A percentile compares a stretch with the other conserved stretches of the same genome.
These are phyloP conservation scores for Kwoniella heveanensis DNA, from an alignment of 768 basidiomycete species.

Conservation along the genomic window DNA sequence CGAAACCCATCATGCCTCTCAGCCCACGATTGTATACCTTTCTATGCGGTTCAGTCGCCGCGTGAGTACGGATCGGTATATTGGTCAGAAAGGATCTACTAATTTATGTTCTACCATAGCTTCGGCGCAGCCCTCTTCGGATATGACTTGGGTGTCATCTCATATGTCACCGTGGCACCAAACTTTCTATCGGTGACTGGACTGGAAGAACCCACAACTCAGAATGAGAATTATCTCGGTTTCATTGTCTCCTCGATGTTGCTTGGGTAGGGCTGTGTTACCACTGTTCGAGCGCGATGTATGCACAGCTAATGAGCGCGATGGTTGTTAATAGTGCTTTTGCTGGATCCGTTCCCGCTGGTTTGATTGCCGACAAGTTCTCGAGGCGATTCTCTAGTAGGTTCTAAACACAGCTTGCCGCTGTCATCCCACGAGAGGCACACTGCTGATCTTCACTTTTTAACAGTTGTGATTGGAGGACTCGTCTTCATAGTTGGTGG, in stretches of 20 bases:
- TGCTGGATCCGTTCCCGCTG: constrained; percentile 38
- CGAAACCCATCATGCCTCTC: too few relatives aligned
- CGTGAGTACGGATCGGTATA: constrained; percentile 34
- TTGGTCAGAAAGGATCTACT: too few relatives aligned
- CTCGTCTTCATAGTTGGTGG: constrained; percentile 35
- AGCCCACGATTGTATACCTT: constrained; percentile 34
- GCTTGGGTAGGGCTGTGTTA: constrained; percentile 35
- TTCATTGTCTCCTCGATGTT: constrained; percentile 49
- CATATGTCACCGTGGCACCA: constrained; percentile 40
- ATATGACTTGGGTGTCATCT: constrained; percentile 49
- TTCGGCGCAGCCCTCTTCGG: constrained; percentile 37
- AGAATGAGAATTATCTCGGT: constrained; percentile 33
- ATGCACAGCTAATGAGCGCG: too few relatives aligned
- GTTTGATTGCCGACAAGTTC: constrained; percentile 59
- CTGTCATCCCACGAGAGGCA: too few relatives aligned
- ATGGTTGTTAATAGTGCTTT: constrained; percentile 43
- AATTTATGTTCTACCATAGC: constrained; percentile 12
- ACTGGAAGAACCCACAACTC: not conserved
- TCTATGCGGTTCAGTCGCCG: constrained; percentile 46
- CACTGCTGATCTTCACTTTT: too few relatives aligned
- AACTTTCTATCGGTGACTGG: constrained; percentile 33
- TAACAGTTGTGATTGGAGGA: constrained; percentile 3
- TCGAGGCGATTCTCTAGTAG: constrained; percentile 22
- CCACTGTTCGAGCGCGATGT: too few relatives aligned
- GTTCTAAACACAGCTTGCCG: too few relatives aligned